Percentiles rank a stretch among this genome's conserved stretches.
These are phyloP conservation scores for Onygena corvina DNA, from an alignment of 2,329 filamentous ascomycete genomes.

Conservation along the genomic window DNA sequence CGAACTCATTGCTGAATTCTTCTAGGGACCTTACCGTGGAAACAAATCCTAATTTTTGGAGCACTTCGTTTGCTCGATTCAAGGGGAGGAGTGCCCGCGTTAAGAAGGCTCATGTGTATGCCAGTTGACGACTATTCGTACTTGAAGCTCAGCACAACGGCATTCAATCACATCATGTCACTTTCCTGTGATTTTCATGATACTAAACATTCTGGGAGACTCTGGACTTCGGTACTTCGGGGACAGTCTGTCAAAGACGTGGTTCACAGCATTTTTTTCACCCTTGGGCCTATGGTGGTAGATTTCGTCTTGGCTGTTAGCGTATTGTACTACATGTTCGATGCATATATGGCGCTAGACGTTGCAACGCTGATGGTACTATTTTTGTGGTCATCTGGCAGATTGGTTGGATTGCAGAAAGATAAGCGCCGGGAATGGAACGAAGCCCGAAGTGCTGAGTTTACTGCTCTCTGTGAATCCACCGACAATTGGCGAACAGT, in stretches of 20 bases:
- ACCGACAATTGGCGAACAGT: conserved; percentile 51
- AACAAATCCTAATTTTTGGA: conserved; percentile 42
- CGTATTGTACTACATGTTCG: conserved; percentile 52
- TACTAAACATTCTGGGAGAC: conserved; percentile 50
- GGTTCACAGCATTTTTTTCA: conserved; percentile 48
- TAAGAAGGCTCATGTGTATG: conserved; percentile 43
- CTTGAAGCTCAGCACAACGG: conserved; percentile 45
- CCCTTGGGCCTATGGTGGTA: conserved; percentile 49
- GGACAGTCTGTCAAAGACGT: conserved; percentile 49
- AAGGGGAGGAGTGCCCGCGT: conserved; percentile 39
- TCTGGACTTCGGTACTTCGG: conserved; percentile 54
- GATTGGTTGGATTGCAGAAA: conserved; percentile 31
- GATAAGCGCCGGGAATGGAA: conserved; percentile 28
- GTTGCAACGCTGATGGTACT: conserved; percentile 36
- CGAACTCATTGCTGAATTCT: neutral
- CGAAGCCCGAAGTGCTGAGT: conserved; percentile 38
- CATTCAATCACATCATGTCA: conserved; percentile 57
- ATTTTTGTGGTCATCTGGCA: conserved; percentile 42
- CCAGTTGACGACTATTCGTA: conserved; percentile 48
- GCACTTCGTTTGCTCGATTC: conserved; percentile 40
- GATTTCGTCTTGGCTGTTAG: conserved; percentile 50
- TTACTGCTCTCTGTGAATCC: conserved; percentile 45
- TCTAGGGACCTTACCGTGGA: conserved; percentile 39
- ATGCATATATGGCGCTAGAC: conserved; percentile 46
- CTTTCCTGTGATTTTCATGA: conserved; percentile 60